Base-by-base conservation (phyloP, 139 green algal species). In the Protoeuglena noctilucae region DNA sequence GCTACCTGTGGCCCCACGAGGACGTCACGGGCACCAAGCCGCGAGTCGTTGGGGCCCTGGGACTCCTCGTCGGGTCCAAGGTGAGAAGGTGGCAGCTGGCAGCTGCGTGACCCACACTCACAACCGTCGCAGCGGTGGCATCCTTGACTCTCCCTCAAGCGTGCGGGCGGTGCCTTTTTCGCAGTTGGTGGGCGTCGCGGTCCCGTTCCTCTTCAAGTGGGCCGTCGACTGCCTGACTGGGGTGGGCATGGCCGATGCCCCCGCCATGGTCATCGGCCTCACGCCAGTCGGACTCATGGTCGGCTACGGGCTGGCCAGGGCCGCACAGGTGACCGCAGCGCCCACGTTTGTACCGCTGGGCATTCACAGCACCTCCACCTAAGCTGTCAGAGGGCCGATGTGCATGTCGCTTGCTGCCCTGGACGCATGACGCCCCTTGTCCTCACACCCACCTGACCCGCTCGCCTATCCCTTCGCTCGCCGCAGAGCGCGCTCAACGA, bases 171-270 rank as follows among this genome's bases (percentile, higher is more conserved):
- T n/a, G n/a, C n/a, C n/a, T n/a, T n/a, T n/a, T n/a, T n/a, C n/a
- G n/a, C n/a, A 93, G 69, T 51, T 86, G 43, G 68, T 88, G 19
- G 89, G 84, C 57, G 67, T 93, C 9, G 69, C 78, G 73, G 80
- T 93, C 27, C 91, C 91, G 2, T 91, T 98, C 41, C 57, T 93
- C 27, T 89, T 97, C 68, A 98, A 98, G 72, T 74, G 88, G 52
- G 83, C 84, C 1, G 63, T 95, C 1, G 87, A 95, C 67, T 60
- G 67, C 0, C 63, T 95, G 28, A 77, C 73, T 1, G 39, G 62
- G 0, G 71, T 80, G 56, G 73, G 71, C 0, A 73, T 53, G 0
- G 73, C 67, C 17, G 43, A 61, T n/a, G 70, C 62, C 12, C 65
- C 56, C 0, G 47, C 52, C 40, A 54, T 67, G 2, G 14, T 78